These are phyloP conservation scores for Hypoxylon sp. DNA, from an alignment of 2,329 filamentous ascomycete genomes.

Conservation along the genomic window DNA sequence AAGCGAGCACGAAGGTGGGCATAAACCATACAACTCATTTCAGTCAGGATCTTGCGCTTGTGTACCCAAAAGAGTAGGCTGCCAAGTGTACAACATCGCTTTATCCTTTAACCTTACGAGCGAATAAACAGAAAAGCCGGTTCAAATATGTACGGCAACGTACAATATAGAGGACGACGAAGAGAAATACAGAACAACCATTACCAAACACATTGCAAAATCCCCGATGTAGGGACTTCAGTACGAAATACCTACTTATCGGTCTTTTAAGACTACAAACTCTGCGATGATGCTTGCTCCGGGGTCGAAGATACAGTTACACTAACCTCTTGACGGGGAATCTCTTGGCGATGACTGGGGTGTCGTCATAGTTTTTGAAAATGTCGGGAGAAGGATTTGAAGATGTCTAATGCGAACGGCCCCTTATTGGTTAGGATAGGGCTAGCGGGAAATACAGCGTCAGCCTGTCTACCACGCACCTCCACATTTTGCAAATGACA, in stretches of 20 bases:
- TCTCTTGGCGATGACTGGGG: slow-evolving; percentile 44
- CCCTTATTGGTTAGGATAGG: slow-evolving; percentile 31
- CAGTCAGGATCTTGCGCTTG: slow-evolving; percentile 15
- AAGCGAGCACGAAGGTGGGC: slow-evolving; percentile 32
- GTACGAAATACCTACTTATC: slow-evolving; percentile 35
- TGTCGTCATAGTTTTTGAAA: slow-evolving; percentile 43
- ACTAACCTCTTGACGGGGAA: slow-evolving; percentile 35
- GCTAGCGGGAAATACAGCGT: slow-evolving; percentile 37
- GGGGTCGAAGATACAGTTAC: slow-evolving; percentile 26
- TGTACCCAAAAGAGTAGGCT: slow-evolving; percentile 13
- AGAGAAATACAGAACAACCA: slow-evolving; percentile 5
- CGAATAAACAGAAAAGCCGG: slow-evolving; percentile 3
- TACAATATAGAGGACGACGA: not conserved
- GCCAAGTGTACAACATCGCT: slow-evolving; percentile 27
- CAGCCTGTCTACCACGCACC: slow-evolving; percentile 21
- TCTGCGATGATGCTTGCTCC: slow-evolving; percentile 30
- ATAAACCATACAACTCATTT: slow-evolving; percentile 22
- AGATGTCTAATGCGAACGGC: slow-evolving; percentile 35
- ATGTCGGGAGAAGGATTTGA: slow-evolving; percentile 43
- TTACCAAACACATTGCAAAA: slow-evolving; percentile 17
- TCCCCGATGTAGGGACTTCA: slow-evolving; percentile 40
- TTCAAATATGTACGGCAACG: slow-evolving; percentile 2
- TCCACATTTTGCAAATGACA: slow-evolving; percentile 40
- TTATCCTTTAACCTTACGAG: slow-evolving; percentile 20
- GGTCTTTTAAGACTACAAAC: slow-evolving; percentile 11